Evolutionary conservation across 2,329 filamentous ascomycete genomes (phyloP), one percentile per base, ranked within the genome.

Genomic region (Didymellaceae sp.): DNA sequence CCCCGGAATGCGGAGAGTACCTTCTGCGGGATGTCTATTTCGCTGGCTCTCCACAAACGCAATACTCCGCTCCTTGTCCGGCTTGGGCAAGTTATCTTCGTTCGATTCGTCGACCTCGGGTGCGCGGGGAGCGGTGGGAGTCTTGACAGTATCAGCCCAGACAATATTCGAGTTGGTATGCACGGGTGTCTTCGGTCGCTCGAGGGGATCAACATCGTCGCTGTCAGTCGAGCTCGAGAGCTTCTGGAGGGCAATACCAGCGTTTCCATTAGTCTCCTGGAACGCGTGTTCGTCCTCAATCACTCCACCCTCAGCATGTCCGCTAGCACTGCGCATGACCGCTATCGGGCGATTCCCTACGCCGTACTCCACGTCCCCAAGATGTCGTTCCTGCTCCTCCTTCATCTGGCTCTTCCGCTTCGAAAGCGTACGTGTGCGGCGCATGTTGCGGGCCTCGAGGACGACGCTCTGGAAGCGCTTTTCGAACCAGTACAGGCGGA

Each of bases 401-500:
- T 77, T 78, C 40, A 67, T 75, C 30, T 76, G 66, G 41, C 72
- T 83, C 61, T 75, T 75, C 38, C 76, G 81, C 45, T 77, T 77
- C 75, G 68, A 87, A 75, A 75, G 84, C 74, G 67, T 89, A 76
- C 78, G 86, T 77, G 74, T 88, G 45, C 82, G 80, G 45, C 92
- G 84, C 44, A 86, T 78, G 33, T 77, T 79, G 45, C 85, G 84
- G 1, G 89, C 86, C 62, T 96, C 89, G 25, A 81, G 81, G 11
- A 89, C 91, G 58, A 96, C 83, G 63, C 89, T 82, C 68, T 96
- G 89, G 69, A 99, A 97, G 6, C 92, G 85, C 74, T 95, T 96
- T 74, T 99, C 92, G 70, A 99, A 99, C 93, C 93, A 99, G 75
- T 96, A 97, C 1, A 99, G 79, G 20, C 94, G 88, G 11, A 97